Conservation (phyloP, 2,329 filamentous ascomycete genomes). For the Zasmidium cellare region DNA sequence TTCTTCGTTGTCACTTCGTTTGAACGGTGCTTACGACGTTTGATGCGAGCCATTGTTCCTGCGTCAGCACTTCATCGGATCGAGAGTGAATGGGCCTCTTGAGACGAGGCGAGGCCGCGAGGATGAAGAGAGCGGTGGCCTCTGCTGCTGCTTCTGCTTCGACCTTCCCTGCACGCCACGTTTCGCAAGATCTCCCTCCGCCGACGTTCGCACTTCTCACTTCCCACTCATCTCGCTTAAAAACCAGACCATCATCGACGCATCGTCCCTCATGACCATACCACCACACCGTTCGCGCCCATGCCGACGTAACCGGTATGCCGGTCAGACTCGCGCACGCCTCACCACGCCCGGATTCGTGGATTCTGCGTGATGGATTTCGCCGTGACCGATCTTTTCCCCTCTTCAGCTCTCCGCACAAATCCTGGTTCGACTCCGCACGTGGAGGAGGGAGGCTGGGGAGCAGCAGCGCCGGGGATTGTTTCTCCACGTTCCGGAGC, state of each 20-base stretch:
- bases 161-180: not conserved
- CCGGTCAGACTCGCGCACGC: not conserved
- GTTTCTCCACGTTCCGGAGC: constrained; percentile 7
- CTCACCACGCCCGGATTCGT: constrained; percentile 13
- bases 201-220: not conserved
- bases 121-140: not conserved
- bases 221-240: not conserved
- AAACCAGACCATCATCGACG: no score
- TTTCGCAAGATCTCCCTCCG: not conserved
- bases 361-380: constrained; percentile 15
- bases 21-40: not conserved
- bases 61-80: no score
- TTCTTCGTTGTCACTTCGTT: not conserved
- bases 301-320: constrained; percentile 9
- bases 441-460: constrained; percentile 11
- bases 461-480: not conserved
- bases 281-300: not conserved
- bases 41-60: no score
- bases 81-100: no score
- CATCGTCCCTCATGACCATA: not conserved
- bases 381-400: constrained; percentile 20
- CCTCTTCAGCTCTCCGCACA: no score
- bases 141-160: not conserved
- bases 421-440: no score
- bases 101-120: no score